These are phyloP conservation scores for Penicillium pancosmium DNA, from an alignment of 495 filamentous ascomycete genomes.

Conservation along the genomic window DNA sequence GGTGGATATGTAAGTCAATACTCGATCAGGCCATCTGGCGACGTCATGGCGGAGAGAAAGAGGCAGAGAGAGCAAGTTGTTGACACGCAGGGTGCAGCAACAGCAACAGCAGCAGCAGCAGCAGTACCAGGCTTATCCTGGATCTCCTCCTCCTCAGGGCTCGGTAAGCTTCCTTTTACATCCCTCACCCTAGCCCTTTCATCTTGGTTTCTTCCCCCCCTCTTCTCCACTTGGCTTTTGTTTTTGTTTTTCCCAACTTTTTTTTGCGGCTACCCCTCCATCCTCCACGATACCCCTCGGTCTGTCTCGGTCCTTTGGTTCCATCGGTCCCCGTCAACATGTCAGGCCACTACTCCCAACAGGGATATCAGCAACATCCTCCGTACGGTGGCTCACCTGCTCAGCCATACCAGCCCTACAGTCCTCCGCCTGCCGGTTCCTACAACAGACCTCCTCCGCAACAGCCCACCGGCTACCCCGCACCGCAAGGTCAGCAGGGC, in stretches of 20 bases:
- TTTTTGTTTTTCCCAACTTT: slow-evolving; percentile 14
- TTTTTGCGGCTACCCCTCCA: slow-evolving; percentile 16
- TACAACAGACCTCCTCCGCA: slow-evolving; percentile 36
- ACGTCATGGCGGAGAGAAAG: slow-evolving; percentile 27
- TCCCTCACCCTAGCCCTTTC: slow-evolving; percentile 6
- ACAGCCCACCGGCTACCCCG: slow-evolving; percentile 31
- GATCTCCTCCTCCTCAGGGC: slow-evolving; percentile 37
- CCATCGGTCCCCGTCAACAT: slow-evolving; percentile 26
- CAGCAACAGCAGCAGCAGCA: slow-evolving; percentile 23
- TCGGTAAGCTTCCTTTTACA: slow-evolving; percentile 40
- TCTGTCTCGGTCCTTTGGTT: background rate
- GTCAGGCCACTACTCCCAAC: slow-evolving; percentile 43
- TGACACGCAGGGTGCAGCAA: slow-evolving; percentile 10
- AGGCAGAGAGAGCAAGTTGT: slow-evolving; percentile 1
- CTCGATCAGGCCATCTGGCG: slow-evolving; percentile 26
- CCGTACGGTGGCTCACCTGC: slow-evolving; percentile 43
- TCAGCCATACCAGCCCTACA: slow-evolving; percentile 42
- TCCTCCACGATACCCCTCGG: background rate
- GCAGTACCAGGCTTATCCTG: slow-evolving; percentile 50
- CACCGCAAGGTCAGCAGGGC: slow-evolving; percentile 32
- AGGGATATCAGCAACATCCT: slow-evolving; percentile 41
- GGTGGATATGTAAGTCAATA: slow-evolving; percentile 45
- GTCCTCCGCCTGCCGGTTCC: slow-evolving; percentile 34
- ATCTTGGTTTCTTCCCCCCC: slow-evolving; percentile 7
- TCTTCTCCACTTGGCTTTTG: slow-evolving; percentile 18